A percentile compares a stretch with the other conserved stretches of the same genome.
phyloP scores from a whole-genome alignment of 2,329 filamentous ascomycete genomes.

The Fusarium sp. region DNA sequence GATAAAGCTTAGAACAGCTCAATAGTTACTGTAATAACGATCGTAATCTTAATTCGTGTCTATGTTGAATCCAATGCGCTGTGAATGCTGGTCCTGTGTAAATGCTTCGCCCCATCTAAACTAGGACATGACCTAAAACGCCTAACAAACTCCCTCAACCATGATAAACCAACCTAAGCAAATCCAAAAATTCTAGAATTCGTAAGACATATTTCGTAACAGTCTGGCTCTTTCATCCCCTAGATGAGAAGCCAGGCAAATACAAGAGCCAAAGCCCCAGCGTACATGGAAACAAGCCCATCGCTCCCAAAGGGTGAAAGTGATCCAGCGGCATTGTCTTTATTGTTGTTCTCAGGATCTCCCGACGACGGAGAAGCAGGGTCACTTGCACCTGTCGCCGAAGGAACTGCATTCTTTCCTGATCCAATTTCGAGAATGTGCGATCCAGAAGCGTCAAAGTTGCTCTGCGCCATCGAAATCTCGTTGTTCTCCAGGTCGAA shows the following conservation, averaged over 20 bases:
- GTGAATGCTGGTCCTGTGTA: not conserved
- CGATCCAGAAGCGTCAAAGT: constrained; percentile 66
- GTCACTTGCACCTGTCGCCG: constrained; percentile 65
- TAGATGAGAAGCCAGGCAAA: constrained; percentile 41
- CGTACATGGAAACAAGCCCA: constrained; percentile 13
- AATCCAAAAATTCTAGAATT: not conserved
- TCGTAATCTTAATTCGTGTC: constrained; percentile 1
- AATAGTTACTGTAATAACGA: not conserved
- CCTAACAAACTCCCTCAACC: not conserved
- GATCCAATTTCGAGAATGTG: constrained; percentile 70
- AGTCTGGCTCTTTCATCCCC: not conserved
- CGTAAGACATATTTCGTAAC: not conserved
- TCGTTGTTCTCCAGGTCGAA: constrained; percentile 81
- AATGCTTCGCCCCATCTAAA: not conserved
- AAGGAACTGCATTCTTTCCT: constrained; percentile 66
- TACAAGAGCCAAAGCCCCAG: constrained; percentile 29
- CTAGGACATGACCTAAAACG: not conserved
- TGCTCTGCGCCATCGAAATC: constrained; percentile 78
- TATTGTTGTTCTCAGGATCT: not conserved
- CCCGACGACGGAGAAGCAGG: constrained; percentile 44
- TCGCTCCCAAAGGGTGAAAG: constrained; percentile 15
- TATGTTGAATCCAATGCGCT: constrained; percentile 3
- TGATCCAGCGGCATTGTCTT: constrained; percentile 25
- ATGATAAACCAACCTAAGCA: not conserved
- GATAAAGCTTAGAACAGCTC: not conserved